These are phyloP conservation scores for Lablab purpureus DNA, from an alignment of 306 rosid genomes.

Conservation along the genomic window DNA sequence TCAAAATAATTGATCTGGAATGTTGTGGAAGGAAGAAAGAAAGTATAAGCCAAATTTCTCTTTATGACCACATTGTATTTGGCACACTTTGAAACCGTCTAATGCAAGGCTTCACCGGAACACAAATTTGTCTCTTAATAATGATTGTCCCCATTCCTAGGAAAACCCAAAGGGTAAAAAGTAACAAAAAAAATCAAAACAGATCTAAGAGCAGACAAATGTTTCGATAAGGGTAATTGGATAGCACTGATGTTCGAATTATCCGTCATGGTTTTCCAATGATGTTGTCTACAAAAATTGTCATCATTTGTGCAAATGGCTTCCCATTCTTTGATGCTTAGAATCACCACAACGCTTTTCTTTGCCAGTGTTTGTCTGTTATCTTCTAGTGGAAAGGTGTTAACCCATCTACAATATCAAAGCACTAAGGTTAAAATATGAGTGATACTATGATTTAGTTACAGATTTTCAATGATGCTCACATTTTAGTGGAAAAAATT, in stretches of 20 bases:
- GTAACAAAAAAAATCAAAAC: not conserved
- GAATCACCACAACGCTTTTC: constrained; percentile 17
- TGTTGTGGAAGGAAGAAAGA: not conserved
- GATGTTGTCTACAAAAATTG: not conserved
- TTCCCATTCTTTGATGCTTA: constrained; percentile 38
- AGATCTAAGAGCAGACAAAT: too few species aligned
- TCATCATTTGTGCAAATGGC: constrained; percentile 35
- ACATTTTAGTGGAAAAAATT: not conserved
- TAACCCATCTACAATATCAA: not conserved
- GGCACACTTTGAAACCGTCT: not conserved
- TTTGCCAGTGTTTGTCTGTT: constrained; percentile 22
- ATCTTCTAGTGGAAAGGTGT: constrained; percentile 11
- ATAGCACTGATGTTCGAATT: too few species aligned
- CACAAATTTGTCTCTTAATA: too few species aligned
- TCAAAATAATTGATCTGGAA: not conserved
- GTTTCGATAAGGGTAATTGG: too few species aligned
- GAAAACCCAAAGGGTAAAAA: not conserved
- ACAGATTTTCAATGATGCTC: not conserved
- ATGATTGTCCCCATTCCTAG: too few species aligned
- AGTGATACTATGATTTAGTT: not conserved
- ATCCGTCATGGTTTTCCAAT: too few species aligned
- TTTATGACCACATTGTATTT: not conserved
- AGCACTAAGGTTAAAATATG: constrained; percentile 1
- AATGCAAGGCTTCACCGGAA: too few species aligned
- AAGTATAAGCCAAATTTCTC: not conserved